Evolutionary conservation across 495 filamentous ascomycete species (phyloP), one percentile per base, ranked within the genome.

Genomic region (Bryoglossum gracile): DNA sequence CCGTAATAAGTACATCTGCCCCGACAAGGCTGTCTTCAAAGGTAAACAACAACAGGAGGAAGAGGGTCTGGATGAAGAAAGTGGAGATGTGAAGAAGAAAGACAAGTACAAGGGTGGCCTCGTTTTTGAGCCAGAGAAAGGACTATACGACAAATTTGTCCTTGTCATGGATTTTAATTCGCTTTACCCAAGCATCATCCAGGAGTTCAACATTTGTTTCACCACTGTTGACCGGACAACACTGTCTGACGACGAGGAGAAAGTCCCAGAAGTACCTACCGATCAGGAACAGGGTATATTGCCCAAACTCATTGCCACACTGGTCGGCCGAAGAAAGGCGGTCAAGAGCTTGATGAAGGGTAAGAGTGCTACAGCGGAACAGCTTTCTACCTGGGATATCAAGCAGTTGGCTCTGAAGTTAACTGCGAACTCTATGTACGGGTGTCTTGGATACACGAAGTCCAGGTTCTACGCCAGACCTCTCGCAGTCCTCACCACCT

Each of bases 91-190:
- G 32, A 92, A 89, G 68, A 98, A 96, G 75, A 98, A 95, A 63
- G 92, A 98, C 65, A 98, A 97, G 64, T 98, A 84, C 69, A 96
- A 98, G 68, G 92, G 92, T 60, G 92, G 92, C 72, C 76, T 98
- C 34, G 92, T 98, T 50, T 98, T 98, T 57, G 92, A 98, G 61
- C 92, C 92, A 11, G 91, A 97, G 65, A 96, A 87, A 63, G 92
- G 94, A 8, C 75, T 98, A 19, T 97, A 97, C 60, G 94, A 98
- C 72, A 90, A 87, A 65, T 94, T 91, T 59, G 82, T 98, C 23
- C 77, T 98, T 17, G 92, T 98, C 62, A 98, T 98, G 92, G 92
- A 98, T 70, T 98, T 97, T 72, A 98, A 98, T 77, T 95, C 89
- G 65, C 72, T 98, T 57, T 98, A 98, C 59, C 92, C 92, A 11